These are phyloP conservation scores for Beauveria medogensis DNA, from an alignment of 2,329 filamentous ascomycete species.

Conservation along the genomic window DNA sequence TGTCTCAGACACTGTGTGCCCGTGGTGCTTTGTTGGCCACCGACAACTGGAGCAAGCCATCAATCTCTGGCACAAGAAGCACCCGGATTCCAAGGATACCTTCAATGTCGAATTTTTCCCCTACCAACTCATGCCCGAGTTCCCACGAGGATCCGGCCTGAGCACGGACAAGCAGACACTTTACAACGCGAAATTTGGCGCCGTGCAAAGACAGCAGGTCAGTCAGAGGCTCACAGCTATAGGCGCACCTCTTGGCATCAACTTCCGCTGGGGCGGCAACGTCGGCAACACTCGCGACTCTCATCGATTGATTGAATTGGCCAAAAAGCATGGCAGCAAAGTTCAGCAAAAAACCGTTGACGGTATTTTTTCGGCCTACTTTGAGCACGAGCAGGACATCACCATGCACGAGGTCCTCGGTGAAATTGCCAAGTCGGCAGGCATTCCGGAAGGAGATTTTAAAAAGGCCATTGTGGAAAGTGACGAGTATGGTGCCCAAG, in stretches of 20 bases:
- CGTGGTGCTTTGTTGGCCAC: conserved; percentile 44
- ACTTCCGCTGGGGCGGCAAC: conserved; percentile 36
- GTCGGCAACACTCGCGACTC: conserved; percentile 19
- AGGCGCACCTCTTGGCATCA: conserved; percentile 31
- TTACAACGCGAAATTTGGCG: conserved; percentile 49
- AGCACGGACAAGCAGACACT: conserved; percentile 30
- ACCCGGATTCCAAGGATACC: conserved; percentile 49
- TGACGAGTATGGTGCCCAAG: conserved; percentile 38
- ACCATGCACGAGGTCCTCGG: conserved; percentile 31
- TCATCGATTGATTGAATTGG: conserved; percentile 39
- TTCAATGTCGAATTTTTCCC: conserved; percentile 40
- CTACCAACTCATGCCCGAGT: conserved; percentile 34
- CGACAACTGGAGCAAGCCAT: conserved; percentile 39
- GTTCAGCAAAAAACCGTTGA: conserved; percentile 49
- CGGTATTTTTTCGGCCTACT: conserved; percentile 34
- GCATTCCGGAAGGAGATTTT: conserved; percentile 36
- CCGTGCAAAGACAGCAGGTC: conserved; percentile 41
- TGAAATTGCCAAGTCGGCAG: conserved; percentile 27
- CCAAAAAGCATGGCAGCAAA: conserved; percentile 40
- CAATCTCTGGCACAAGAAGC: conserved; percentile 27
- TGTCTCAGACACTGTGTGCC: conserved; percentile 43
- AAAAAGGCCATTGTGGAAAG: conserved; percentile 30
- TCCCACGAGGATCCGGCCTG: conserved; percentile 21
- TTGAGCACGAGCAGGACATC: conserved; percentile 36
- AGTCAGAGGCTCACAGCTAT: conserved; percentile 21